Evolutionary conservation across 345 rosid species (phyloP), one percentile per base, ranked within the genome.

Genomic region (Schrenkiella parvula): DNA sequence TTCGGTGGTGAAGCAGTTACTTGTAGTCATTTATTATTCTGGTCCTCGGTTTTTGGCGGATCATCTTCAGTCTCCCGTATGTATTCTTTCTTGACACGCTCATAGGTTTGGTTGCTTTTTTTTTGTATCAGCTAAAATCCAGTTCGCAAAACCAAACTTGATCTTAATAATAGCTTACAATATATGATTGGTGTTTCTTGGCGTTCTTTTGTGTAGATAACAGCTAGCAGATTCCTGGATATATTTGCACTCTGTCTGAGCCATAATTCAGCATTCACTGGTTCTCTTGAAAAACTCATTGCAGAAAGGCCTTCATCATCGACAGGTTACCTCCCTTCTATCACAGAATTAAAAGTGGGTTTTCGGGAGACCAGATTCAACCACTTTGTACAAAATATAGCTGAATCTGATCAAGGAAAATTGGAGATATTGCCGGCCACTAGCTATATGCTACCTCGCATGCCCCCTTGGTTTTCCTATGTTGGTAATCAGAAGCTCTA

Each of bases 401-500:
- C 64, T 71, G 81, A 79, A 66, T 68, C 84, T 59, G 81, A 77
- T 66, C 58, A 67, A 73, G 81, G 67, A 64, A 77, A 66, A 71
- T 60, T 43, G 41, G 75, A 65, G 62, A 47, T 65, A 32, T 35
- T 75, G 52, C 17, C 72, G 64, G 76, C 78, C 65, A 76, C 73
- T 70, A 71, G 77, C 51, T 86, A 72, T 68, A 72, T 80, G 66
- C 75, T 93, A 74, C 97, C 98, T 32, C 80, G 77, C 57, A 83
- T 84, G 80, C 98, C 97, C 22, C 96, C 98, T 54, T 93, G 95
- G 97, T 86, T 93, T 79, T 79, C 73, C 47, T 61, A 80, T 85
- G 89, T 82, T 80, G 91, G 96, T 47, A 81, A 86, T 72, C 89
- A 74, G 78, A 89, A 84, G 75, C 68, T 93, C 63, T 91, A 91